Base-by-base conservation (phyloP, 805 yeast species). In the Starmerella etchellsii region DNA sequence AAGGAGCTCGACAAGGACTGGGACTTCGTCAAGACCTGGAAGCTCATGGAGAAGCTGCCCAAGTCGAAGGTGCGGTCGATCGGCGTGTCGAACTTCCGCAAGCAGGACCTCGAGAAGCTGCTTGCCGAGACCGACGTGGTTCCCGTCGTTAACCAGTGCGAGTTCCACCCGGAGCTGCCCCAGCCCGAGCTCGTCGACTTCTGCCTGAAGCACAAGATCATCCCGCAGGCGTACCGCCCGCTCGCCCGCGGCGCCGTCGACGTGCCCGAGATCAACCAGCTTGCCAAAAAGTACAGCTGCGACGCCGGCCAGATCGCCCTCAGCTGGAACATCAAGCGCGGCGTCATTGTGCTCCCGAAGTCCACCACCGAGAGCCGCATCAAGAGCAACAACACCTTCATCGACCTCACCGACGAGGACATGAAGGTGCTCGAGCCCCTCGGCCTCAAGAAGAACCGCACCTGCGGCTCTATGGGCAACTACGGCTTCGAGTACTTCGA, bases 101-200 rank as follows among this genome's bases (percentile, higher is more conserved):
- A 67, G 19, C 66, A 64, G 46, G 69, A 73, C 44, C 55, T 78
- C 42, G 62, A 67, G 41, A 64, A 57, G 33, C 64, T 81, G 46
- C 62, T 81, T 41, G 39, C 29, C 9, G 44, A 47, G 19, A 70
- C 71, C 39, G 71, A 60, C 23, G 59, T 71, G 34, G 68, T 65
- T 15, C 94, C 94, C 10, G 83, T 71, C 14, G 73, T 67, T 19
- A 74, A 77, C 61, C 93, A 82, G 64, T 67, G 78, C 43, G 93
- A 82, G 62, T 60, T 74, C 41, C 91, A 81, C 59, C 85, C 85
- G 37, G 67, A 68, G 47, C 66, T 77, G 40, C 82, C 82, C 28
- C 87, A 80, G 57, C 63, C 58, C 10, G 75, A 76, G 44, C 64
- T 81, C 47, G 57, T 70, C 33, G 69, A 70, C 24, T 76, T 57